Conservation (phyloP, 2,329 filamentous ascomycete genomes). For the Pseudovirgaria hyperparasitica region DNA sequence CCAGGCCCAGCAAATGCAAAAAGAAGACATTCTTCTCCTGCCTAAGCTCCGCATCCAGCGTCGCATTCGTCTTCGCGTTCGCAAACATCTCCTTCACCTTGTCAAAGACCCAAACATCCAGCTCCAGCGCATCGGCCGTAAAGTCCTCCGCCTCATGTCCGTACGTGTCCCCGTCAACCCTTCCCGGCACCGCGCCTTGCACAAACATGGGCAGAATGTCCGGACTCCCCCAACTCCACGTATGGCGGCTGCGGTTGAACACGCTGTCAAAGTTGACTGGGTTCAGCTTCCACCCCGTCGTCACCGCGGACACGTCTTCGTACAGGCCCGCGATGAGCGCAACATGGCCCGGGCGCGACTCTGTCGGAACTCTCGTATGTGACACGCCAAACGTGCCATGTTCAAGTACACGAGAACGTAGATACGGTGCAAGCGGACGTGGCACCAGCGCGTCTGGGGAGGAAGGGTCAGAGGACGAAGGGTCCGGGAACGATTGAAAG, state of each 20-base stretch:
- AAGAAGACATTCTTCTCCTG: constrained; percentile 92
- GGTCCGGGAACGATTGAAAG: constrained; percentile 85
- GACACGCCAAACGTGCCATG: constrained; percentile 95
- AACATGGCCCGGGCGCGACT: constrained; percentile 92
- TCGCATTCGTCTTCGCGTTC: constrained; percentile 64
- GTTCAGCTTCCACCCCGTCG: constrained; percentile 96
- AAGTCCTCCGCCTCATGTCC: constrained; percentile 80
- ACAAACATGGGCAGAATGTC: constrained; percentile 98
- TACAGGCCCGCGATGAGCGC: constrained; percentile 93
- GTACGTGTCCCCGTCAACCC: constrained; percentile 80
- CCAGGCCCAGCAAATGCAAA: constrained; percentile 79
- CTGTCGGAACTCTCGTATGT: constrained; percentile 90
- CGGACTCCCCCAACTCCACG: constrained; percentile 98
- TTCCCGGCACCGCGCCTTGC: constrained; percentile 74
- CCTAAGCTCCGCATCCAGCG: constrained; percentile 57
- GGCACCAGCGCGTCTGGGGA: constrained; percentile 48
- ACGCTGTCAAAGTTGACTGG: constrained; percentile 98
- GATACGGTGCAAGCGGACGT: constrained; percentile 75
- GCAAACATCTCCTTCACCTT: constrained; percentile 78
- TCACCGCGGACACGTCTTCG: constrained; percentile 94
- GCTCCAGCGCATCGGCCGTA: constrained; percentile 62
- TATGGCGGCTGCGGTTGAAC: constrained; percentile 92
- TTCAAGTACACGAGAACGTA: constrained; percentile 76
- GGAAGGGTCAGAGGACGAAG: constrained; percentile 49
- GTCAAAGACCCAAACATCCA: constrained; percentile 95